Evolutionary conservation across 805 yeast genomes (phyloP), one percentile per base, ranked within the genome.

Genomic region (Ogataea paradorogensis): DNA sequence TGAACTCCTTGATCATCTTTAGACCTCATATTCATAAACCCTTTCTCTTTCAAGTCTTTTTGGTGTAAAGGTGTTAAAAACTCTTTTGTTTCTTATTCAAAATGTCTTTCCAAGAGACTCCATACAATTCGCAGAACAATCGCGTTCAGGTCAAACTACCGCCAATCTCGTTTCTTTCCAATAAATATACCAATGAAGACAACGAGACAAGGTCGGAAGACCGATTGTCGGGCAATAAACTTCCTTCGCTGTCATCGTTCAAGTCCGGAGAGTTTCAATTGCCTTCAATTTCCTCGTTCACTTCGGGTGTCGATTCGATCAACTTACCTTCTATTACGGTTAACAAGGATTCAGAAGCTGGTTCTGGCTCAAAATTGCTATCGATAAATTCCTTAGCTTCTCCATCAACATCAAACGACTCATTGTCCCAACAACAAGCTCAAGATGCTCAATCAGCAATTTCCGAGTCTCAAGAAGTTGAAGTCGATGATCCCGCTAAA

Each of bases 131-230:
- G 26, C 37, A 29, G 25, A 41, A 45, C 35, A 38, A 41, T 18
- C 42, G 43, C 15, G 42, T 40, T 2, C 49, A 46, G 42, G 55
- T 53, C 16, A 52, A 50, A 31, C 41, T 55, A 20, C 61, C 59
- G 13, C 59, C 62, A 8, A 50, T 57, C 26, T 56, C 60, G 10
- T 52, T 54, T 28, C 38, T 55, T 15, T 42, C 58, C 9, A 33
- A 36, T 32, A 37, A 45, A 22, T 39, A 44, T 24, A 7, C 35
- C 30, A 33, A 31, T 21, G 36, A 40, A 28, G 45, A 32, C 37
- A 38, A 38, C 33, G 34, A 16, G 10, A 27, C 24, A 21, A 36
- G 18, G 8, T 10, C 21, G 1, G 28, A 30, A 9, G 30, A 33
- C 26, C 33, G 34, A 5, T 23, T 27, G 10, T 11, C 15, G 9